Conservation (phyloP, 139 green algal genomes). For the Chlamydomonas urium region DNA sequence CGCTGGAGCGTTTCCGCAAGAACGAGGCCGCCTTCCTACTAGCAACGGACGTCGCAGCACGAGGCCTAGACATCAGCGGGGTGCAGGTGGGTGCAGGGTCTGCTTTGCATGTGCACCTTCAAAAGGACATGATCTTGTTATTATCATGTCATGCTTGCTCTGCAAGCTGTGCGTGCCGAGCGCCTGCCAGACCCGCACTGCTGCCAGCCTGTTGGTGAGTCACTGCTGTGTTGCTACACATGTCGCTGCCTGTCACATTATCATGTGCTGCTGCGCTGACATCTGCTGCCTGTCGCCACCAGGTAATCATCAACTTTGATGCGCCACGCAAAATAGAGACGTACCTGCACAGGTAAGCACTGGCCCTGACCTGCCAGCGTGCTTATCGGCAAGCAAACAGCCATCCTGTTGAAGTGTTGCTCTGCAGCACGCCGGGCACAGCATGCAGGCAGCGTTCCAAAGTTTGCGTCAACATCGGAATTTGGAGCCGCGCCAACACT, state of each 20-base stretch:
- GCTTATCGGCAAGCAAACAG: neutral
- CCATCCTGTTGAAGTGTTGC: neutral
- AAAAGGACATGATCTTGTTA: no score
- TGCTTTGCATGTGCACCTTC: no score
- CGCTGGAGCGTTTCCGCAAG: slow-evolving; percentile 66
- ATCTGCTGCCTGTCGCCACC: slow-evolving; percentile 18
- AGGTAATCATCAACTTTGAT: slow-evolving; percentile 80
- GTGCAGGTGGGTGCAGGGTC: no score
- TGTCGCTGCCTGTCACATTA: no score
- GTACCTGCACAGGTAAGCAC: slow-evolving; percentile 72
- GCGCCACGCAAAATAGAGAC: slow-evolving; percentile 50
- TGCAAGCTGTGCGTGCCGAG: no score
- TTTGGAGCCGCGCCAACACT: no score
- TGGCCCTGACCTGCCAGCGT: neutral
- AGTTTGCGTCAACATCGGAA: no score
- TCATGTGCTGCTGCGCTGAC: neutral
- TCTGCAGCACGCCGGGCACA: neutral
- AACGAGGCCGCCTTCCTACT: slow-evolving; percentile 64
- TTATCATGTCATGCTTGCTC: no score
- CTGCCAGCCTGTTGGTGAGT: no score
- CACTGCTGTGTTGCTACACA: no score
- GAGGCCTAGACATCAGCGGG: slow-evolving; percentile 93
- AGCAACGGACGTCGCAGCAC: slow-evolving; percentile 84
- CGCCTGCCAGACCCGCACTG: no score
- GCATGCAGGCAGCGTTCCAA: no score